Base-by-base conservation (phyloP, 2,329 filamentous ascomycete species). In the Neonectria neomacrospora region DNA sequence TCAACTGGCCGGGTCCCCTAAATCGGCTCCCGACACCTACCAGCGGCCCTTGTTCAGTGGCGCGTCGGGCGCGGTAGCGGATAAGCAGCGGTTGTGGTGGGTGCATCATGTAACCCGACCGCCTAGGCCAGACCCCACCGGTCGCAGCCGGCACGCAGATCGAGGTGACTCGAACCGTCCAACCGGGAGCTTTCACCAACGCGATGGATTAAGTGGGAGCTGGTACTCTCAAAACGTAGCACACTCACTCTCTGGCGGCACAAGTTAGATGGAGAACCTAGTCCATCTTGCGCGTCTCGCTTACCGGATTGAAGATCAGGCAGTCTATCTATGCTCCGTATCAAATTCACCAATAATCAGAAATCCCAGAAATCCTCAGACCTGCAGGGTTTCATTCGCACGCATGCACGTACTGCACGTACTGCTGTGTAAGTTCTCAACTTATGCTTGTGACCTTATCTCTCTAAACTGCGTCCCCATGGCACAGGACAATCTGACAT, bases 11-110 rank as follows among this genome's bases (percentile, higher is more conserved):
- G 14, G 14, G 16, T 16, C 14, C 32, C 32, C 14, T 37, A 6
- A 8, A n/a, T 54, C 23, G 23, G 23, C 56, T 53, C 56, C 56
- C 56, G 56, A 28, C 34, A 16, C 6, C 34, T 6, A 4, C 11
- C 30, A 12, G 30, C 10, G 30, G 9, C 30, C n/a, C 34, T 37
- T 37, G 16, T 3, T 37, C 34, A 37, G 16, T n/a, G 34, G 34
- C 34, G 28, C 28, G 28, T 30, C 6, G 28, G 28, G 28, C 28
- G 32, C 32, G 34, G 16, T 37, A 37, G 34, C 34, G 34, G 14
- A n/a, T 14, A 16, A 8, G 14, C 5, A 37, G 14, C 32, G 37
- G 26, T 11, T 14, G 26, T 14, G 23, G 22, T 18, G 11, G 32
- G 32, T 34, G 32, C 11, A 12, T 16, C 32, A 34, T 34, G 32